Base-by-base conservation (phyloP, 192 early-diverging fungal genomes). In the Dissophora globulifera region DNA sequence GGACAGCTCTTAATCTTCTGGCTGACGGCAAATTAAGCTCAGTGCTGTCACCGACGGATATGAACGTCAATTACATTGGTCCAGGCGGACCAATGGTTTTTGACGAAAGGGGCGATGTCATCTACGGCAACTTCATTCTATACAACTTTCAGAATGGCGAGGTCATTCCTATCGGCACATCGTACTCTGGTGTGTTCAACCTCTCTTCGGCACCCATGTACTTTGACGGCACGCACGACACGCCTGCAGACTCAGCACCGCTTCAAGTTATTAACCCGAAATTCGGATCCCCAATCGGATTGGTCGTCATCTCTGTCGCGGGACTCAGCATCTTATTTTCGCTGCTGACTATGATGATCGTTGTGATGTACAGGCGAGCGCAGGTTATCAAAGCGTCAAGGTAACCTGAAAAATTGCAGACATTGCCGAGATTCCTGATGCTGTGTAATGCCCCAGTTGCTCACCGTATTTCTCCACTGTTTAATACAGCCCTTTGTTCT, bases 21-120 rank as follows among this genome's bases (percentile, higher is more conserved):
- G 62, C 72, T 1, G 35, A 57, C 19, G 72, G 63, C 0, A 52
- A 49, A 13, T 27, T 67, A 29, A 58, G 72, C 13, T 23, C 83
- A 75, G 25, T 82, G 9, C 58, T 84, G 50, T 60, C 15, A 16
- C 83, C 83, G 13, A 17, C 42, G 4, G 58, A 55, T 31, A 72
- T 79, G 58, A 84, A 82, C 42, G 58, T 75, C 33, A 78, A 82
- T 27, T 84, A 82, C 33, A 78, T 67, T 4, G 83, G 83, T 3
- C 83, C 83, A 38, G 74, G 68, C 12, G 83, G 83, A 23, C 69
- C 61, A 1, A 64, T 80, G 69, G 61, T 51, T 5, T 65, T 78
- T 54, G 56, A 68, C 19, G 41, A 74, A 13, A 50, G 15, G 32
- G 72, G 53, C 9, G 64, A 69, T 51, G 51, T 70, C 54, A 52